Evolutionary conservation across 768 basidiomycete genomes (phyloP).

Genomic region (Pisolithus marmoratus): DNA sequence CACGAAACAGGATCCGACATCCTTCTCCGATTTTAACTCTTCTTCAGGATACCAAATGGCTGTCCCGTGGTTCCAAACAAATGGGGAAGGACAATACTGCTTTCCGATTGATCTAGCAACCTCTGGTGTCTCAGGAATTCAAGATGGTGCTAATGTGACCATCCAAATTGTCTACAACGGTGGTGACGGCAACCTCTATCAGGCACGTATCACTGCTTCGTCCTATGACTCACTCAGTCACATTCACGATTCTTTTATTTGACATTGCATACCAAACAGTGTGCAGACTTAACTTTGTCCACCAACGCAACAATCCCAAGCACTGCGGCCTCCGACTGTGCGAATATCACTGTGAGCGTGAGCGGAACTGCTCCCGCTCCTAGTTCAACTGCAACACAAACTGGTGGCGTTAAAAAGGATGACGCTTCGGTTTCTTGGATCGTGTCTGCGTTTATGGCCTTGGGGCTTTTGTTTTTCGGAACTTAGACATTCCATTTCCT

Average conservation of each 20-base stretch:
- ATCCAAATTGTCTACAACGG: constrained; percentile 63
- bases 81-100: constrained; percentile 60
- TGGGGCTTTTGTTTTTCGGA: constrained; percentile 10
- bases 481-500: no score
- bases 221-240: neutral
- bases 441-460: constrained; percentile 7
- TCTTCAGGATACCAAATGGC: constrained; percentile 29
- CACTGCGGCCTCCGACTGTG: constrained; percentile 30
- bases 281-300: constrained; percentile 72
- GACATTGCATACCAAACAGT: constrained; percentile 37
- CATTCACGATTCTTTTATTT: neutral
- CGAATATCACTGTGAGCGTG: constrained; percentile 24
- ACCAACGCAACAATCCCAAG: constrained; percentile 44
- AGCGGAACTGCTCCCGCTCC: constrained; percentile 4
- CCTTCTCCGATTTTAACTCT: constrained; percentile 58
- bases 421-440: constrained; percentile 4
- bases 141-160: constrained; percentile 70
- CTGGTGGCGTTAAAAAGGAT: constrained; percentile 15
- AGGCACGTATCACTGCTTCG: constrained; percentile 34
- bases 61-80: constrained; percentile 43
- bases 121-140: constrained; percentile 43
- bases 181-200: constrained; percentile 68
- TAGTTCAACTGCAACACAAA: constrained; percentile 11
- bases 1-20: constrained; percentile 51
- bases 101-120: constrained; percentile 56